Conservation (phyloP, 2,329 filamentous ascomycete species). For the Tolypocladium nubicola region DNA sequence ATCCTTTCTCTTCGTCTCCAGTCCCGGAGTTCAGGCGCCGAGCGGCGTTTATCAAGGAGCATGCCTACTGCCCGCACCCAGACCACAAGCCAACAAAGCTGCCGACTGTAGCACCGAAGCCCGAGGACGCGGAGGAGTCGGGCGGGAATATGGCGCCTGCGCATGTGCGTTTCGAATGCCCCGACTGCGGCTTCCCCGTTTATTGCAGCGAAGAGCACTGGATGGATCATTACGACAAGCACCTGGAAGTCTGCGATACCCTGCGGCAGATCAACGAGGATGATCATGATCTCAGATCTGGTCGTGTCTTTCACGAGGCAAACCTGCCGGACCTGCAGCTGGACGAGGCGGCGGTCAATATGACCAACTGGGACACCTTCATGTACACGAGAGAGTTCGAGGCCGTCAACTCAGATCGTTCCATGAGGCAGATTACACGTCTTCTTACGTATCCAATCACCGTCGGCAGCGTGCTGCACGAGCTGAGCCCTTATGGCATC, state of each 20-base stretch:
- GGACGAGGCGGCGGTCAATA: conserved; percentile 87
- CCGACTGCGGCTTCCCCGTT: conserved; percentile 87
- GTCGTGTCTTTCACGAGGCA: conserved; percentile 87
- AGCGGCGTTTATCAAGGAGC: conserved; percentile 83
- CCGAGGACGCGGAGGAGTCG: conserved; percentile 46
- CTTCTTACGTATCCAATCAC: conserved; percentile 91
- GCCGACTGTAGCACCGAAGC: conserved; percentile 52
- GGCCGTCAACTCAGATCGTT: conserved; percentile 82
- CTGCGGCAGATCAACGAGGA: conserved; percentile 93
- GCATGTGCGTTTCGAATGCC: conserved; percentile 88
- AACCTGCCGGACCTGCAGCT: conserved; percentile 82
- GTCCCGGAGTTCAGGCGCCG: conserved; percentile 78
- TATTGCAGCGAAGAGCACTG: conserved; percentile 94
- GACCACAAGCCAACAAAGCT: conserved; percentile 68
- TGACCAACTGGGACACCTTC: conserved; percentile 98
- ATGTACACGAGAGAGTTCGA: conserved; percentile 86
- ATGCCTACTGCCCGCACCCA: conserved; percentile 88
- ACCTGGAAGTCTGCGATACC: conserved; percentile 86
- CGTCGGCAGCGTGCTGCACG: conserved; percentile 82
- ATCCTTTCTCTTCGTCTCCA: conserved; percentile 81
- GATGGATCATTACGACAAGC: conserved; percentile 89
- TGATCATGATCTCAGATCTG: conserved; percentile 86
- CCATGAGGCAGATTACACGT: conserved; percentile 85
- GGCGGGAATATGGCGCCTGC: conserved; percentile 54
- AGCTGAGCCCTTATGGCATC: conserved; percentile 85